Evolutionary conservation across 1,284 basidiomycete genomes (phyloP).

Genomic region (Bjerkandera adusta): DNA sequence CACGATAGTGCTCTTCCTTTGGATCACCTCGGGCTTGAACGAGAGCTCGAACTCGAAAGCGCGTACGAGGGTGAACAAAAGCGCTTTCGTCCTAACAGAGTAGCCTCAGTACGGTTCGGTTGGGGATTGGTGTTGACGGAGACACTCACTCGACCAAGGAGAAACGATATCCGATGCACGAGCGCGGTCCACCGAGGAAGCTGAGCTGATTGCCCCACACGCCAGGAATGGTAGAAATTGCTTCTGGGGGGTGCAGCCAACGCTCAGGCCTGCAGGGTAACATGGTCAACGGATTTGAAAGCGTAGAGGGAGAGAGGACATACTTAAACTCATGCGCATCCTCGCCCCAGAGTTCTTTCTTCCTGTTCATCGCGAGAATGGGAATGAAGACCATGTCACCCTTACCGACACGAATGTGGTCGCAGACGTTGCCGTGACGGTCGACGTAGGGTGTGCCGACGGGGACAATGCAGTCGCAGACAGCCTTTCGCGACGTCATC

Average conservation of each 20-base stretch:
- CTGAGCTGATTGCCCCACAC: slow-evolving; percentile 58
- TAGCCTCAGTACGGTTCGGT: not conserved
- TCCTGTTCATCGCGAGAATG: slow-evolving; percentile 44
- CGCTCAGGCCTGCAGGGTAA: slow-evolving; percentile 48
- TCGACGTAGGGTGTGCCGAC: slow-evolving; percentile 30
- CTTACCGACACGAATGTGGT: slow-evolving; percentile 35
- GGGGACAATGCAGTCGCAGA: slow-evolving; percentile 46
- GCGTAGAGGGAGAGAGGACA: slow-evolving; percentile 13
- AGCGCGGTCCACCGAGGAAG: slow-evolving; percentile 58
- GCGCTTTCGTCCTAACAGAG: slow-evolving; percentile 43
- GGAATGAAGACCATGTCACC: slow-evolving; percentile 47
- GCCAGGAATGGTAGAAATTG: slow-evolving; percentile 47
- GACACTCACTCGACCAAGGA: slow-evolving; percentile 56
- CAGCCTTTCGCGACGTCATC: slow-evolving; percentile 30
- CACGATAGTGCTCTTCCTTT: slow-evolving; percentile 18
- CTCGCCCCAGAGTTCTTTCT: slow-evolving; percentile 51
- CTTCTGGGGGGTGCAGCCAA: slow-evolving; percentile 50
- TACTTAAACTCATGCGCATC: slow-evolving; percentile 52
- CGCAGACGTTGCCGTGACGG: slow-evolving; percentile 24
- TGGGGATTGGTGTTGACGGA: not conserved
- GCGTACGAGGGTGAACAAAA: slow-evolving; percentile 57
- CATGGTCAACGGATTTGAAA: not conserved
- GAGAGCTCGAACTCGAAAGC: slow-evolving; percentile 56
- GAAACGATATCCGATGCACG: slow-evolving; percentile 73
- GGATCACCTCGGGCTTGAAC: slow-evolving; percentile 32